Conservation (phyloP, 2,329 filamentous ascomycete genomes). For the Monosporascus ibericus region DNA sequence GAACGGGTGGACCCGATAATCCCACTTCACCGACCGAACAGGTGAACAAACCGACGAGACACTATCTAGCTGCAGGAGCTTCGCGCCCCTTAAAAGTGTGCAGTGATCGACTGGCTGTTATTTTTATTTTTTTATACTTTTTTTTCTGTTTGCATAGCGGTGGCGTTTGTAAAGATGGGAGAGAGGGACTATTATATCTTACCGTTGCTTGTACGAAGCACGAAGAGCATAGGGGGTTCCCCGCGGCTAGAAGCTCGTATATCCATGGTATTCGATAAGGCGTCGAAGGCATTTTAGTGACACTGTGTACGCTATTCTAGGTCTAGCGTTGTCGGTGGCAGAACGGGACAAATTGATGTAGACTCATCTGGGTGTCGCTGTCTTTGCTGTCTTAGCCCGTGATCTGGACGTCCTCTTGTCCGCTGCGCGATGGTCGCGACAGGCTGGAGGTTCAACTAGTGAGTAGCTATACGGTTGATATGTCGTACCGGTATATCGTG, state of each 20-base stretch:
- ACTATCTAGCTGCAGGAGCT: background rate
- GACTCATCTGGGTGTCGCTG: too few species aligned
- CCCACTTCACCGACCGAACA: slow-evolving; percentile 19
- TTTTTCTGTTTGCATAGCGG: background rate
- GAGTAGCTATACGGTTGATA: too few species aligned
- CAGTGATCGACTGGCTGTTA: background rate
- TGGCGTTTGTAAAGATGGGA: background rate
- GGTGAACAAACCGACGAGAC: background rate
- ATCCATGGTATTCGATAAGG: background rate
- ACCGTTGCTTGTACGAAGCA: background rate
- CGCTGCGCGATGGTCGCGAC: too few species aligned
- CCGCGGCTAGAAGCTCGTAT: background rate
- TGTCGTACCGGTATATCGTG: too few species aligned
- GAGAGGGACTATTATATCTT: background rate
- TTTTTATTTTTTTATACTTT: background rate
- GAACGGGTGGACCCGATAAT: slow-evolving; percentile 21
- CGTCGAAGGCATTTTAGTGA: background rate
- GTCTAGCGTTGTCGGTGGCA: too few species aligned
- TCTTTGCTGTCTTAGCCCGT: too few species aligned
- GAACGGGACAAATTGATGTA: too few species aligned
- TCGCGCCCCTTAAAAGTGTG: too few species aligned
- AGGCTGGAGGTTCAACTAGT: too few species aligned
- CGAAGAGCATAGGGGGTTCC: background rate
- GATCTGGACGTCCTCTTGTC: too few species aligned
- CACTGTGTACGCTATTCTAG: too few species aligned